Conservation (phyloP, 441 rosid genomes). For the Adansonia rubrostipa region DNA sequence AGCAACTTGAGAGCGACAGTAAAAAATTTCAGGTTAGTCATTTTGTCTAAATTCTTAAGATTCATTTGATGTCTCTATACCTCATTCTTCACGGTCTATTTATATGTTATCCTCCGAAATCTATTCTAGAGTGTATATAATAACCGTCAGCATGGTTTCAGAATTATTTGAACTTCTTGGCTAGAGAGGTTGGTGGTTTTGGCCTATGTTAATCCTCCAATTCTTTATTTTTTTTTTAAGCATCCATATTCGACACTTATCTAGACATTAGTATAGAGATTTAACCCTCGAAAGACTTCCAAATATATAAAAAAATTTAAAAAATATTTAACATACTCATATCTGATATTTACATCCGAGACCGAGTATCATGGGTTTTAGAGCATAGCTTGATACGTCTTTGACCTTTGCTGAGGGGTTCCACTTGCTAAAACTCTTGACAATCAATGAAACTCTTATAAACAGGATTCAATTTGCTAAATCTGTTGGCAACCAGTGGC, state of each 20-base stretch:
- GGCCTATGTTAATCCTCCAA: no score
- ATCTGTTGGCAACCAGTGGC: slow-evolving; percentile 24
- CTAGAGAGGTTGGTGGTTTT: no score
- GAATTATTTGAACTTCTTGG: not conserved
- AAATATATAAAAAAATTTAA: no score
- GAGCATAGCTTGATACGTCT: not conserved
- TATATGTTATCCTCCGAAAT: not conserved
- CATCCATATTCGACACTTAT: no score
- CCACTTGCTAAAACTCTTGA: no score
- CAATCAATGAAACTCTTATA: not conserved
- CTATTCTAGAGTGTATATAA: not conserved
- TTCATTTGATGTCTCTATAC: slow-evolving; percentile 23
- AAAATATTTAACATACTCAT: no score
- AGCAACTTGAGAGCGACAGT: slow-evolving; percentile 2
- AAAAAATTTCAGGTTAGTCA: not conserved
- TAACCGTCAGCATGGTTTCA: not conserved
- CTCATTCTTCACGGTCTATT: slow-evolving; percentile 15
- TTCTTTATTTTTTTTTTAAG: no score
- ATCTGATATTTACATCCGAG: no score
- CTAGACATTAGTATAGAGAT: no score
- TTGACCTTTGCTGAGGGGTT: no score
- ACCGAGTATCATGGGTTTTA: not conserved
- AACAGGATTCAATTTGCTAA: slow-evolving; percentile 11
- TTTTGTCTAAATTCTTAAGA: slow-evolving; percentile 19
- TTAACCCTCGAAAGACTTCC: no score